Evolutionary conservation across 495 filamentous ascomycete species (phyloP).

Genomic region (Podospora australis): DNA sequence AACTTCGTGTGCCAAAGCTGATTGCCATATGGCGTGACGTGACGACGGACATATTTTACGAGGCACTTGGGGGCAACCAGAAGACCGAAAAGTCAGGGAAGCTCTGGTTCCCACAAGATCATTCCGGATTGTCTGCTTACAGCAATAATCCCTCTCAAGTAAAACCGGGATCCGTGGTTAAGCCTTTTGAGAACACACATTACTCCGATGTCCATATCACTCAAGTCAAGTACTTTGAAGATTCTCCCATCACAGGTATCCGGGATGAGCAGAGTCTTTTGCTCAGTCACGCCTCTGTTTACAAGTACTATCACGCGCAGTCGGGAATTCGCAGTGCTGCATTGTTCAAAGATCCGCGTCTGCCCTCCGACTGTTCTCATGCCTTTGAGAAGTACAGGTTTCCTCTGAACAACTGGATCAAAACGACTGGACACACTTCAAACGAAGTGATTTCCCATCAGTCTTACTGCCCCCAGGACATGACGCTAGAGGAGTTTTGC

Average conservation of each 20-base stretch:
- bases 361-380: constrained; percentile 13
- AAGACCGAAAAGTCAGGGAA: too few relatives aligned
- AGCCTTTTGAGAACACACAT: constrained; percentile 12
- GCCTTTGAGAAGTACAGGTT: background rate
- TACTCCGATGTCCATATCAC: too few relatives aligned
- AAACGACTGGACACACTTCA: constrained; percentile 18
- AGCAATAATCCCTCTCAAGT: background rate
- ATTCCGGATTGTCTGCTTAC: background rate
- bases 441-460: constrained; percentile 45
- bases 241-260: too few relatives aligned
- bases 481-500: constrained; percentile 47
- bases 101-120: background rate
- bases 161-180: constrained; percentile 8
- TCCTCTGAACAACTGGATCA: constrained; percentile 10
- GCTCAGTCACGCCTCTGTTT: too few relatives aligned
- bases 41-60: constrained; percentile 37
- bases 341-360: background rate
- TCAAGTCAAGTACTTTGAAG: too few relatives aligned
- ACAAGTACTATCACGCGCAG: too few relatives aligned
- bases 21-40: constrained; percentile 51
- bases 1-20: constrained; percentile 41
- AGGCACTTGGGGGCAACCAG: constrained; percentile 26
- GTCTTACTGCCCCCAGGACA: constrained; percentile 29
- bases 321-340: constrained; percentile 23
- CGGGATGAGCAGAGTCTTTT: too few relatives aligned